Percentiles rank a stretch among this genome's conserved stretches.
phyloP scores from a whole-genome alignment of 2,329 filamentous ascomycete genomes.

The Cordyceps militaris region DNA sequence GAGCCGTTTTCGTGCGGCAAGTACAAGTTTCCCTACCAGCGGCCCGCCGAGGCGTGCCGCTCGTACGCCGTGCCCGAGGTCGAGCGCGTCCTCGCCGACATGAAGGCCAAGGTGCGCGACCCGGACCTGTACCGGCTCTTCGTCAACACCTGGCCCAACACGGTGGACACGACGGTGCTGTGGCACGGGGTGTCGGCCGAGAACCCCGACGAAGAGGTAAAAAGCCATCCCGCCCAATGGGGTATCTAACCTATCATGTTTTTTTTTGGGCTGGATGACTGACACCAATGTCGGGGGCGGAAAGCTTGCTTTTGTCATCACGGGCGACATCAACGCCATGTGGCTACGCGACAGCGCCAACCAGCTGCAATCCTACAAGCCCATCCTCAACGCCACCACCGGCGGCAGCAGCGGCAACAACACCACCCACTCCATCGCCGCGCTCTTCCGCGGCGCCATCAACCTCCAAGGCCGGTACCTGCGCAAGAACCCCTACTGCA shows the following conservation, averaged over 20 bases:
- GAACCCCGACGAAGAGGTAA: conserved; percentile 52
- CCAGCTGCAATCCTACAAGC: conserved; percentile 68
- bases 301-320: conserved; percentile 70
- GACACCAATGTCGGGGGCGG: no score
- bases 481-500: conserved; percentile 71
- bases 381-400: conserved; percentile 49
- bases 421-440: conserved; percentile 43
- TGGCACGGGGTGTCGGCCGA: conserved; percentile 57
- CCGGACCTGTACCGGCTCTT: conserved; percentile 68
- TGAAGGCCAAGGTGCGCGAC: conserved; percentile 65
- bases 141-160: conserved; percentile 67
- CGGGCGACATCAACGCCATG: conserved; percentile 85
- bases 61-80: conserved; percentile 73
- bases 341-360: conserved; percentile 88
- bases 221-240: no score
- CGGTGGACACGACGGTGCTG: conserved; percentile 63
- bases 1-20: conserved; percentile 70
- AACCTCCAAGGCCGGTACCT: conserved; percentile 71
- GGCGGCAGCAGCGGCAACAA: conserved; percentile 40
- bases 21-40: conserved; percentile 70
- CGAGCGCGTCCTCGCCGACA: conserved; percentile 65
- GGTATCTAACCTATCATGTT: no score
- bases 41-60: conserved; percentile 68
- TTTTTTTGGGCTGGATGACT: neutral
- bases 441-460: conserved; percentile 65